Evolutionary conservation across 805 yeast species (phyloP), one percentile per base, ranked within the genome.

Genomic region (Wickerhamiella parazyma): DNA sequence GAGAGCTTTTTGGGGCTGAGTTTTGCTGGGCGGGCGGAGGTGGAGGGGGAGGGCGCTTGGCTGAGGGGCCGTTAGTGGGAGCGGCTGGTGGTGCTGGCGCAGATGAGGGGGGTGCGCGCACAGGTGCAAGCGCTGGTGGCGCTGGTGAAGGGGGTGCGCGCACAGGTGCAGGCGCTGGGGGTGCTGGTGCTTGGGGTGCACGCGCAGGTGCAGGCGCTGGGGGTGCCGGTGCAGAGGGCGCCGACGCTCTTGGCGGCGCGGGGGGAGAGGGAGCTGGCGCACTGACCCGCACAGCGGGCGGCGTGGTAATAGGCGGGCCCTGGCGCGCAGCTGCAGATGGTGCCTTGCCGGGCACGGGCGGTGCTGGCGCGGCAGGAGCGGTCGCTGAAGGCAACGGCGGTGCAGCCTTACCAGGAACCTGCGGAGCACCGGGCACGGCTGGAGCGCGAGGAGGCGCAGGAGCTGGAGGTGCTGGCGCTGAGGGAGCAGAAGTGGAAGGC

Each of bases 351-450:
- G 60, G 57, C 16, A 59, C 51, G 8, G 63, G 52, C 12, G 59
- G 56, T 16, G 60, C 51, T 9, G 60, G 45, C 26, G 56, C 51
- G 11, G 50, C 45, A 12, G 52, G 48, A 3, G 56, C 48, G 18
- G 41, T 44, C 12, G 47, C 46, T 6, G 39, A n/a, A 36, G 29
- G 42, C 29, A 21, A 28, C 11, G 51, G 33, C 22, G 49, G 34
- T 26, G 33, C 34, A 28, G 26, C 9, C n/a, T 26, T 26, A 9
- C 25, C 34, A 2, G 34, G 26, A 12, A 28, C 12, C 17, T 60
- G 54, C 9, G 57, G 42, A 4, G 62, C 49, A n/a, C 67, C 59
- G 10, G 65, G 59, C 29, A 57, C 53, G 14, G 58, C 46, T 9
- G 40, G 33, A 9, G 35, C 41, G 19, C 16, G 46, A 21, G 59